Base-by-base conservation (phyloP, 352 stramenopile species). In the Globisporangium nagaii region DNA sequence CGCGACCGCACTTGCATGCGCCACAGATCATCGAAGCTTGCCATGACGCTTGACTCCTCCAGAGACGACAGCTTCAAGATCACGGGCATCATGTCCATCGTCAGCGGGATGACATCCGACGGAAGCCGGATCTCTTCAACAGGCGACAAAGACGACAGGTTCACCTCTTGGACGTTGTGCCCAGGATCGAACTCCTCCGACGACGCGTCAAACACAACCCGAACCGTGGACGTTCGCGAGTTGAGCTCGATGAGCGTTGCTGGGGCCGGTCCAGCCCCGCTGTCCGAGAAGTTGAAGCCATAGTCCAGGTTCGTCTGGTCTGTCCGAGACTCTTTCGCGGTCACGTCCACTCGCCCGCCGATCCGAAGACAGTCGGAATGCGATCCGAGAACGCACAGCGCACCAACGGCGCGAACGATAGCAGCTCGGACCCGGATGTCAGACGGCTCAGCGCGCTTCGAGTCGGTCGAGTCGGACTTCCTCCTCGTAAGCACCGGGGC, bases 111-210 rank as follows among this genome's bases (percentile, higher is more conserved):
- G 6, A 67, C 66, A 13, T 81, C 68, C 2, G 73, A 70, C 6
- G 78, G 65, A 19, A 91, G 68, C n/a, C 70, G 66, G 4, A 95
- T 77, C 67, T 93, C 83, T 73, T 95, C 85, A 13, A 80, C 73
- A 0, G 85, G 85, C 1, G 82, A 86, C 4, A 95, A 36, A 10
- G 68, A 75, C 2, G 76, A 70, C 5, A 91, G 45, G 6, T 70
- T 74, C 6, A 95, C 81, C 65, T 91, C 77, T 70, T 95, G 85
- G 10, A 93, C 73, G 44, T 95, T 93, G 53, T 93, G 81, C 15
- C 69, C 78, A 24, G 81, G 84, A 56, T 93, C 75, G 3, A 86
- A 90, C 36, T 86, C 68, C 25, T 76, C 74, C 2, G 73, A 80
- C 0, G 76, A 84, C 1, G 66, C 65, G 28, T 91, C 78, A 34